Conservation (phyloP, 225 moss, liverwort and hornwort species). For the Pseudisothecium myosuroides region DNA sequence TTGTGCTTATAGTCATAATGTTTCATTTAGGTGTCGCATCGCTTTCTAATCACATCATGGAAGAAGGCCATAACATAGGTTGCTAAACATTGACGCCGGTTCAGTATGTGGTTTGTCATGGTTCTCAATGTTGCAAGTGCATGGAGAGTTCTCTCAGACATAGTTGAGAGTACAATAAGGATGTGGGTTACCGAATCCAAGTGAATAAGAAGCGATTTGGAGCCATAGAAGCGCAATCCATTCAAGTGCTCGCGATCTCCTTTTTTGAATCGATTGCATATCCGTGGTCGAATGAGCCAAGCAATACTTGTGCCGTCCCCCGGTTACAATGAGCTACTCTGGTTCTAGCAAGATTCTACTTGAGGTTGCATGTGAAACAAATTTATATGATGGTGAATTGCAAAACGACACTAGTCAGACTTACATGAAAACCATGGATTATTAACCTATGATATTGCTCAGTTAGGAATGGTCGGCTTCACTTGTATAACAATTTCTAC, state of each 20-base stretch:
- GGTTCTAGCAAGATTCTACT: not conserved
- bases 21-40: not conserved
- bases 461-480: not conserved
- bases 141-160: not conserved
- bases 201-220: not conserved
- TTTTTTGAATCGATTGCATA: not conserved
- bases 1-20: not conserved
- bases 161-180: not conserved
- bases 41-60: not conserved
- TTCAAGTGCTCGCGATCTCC: not conserved
- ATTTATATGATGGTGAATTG: not conserved
- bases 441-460: not conserved
- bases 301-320: not conserved
- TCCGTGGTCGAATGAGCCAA: not conserved
- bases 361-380: not conserved
- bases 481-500: conserved; percentile 18
- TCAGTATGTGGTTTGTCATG: not conserved
- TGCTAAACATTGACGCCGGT: not conserved
- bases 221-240: not conserved
- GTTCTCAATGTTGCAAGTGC: not conserved
- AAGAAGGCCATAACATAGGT: not conserved
- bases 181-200: not conserved
- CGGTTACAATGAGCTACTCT: not conserved
- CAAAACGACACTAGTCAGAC: not conserved
- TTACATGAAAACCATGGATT: not conserved